phyloP scores from a whole-genome alignment of 768 basidiomycete species.

The Suillus weaverae region DNA sequence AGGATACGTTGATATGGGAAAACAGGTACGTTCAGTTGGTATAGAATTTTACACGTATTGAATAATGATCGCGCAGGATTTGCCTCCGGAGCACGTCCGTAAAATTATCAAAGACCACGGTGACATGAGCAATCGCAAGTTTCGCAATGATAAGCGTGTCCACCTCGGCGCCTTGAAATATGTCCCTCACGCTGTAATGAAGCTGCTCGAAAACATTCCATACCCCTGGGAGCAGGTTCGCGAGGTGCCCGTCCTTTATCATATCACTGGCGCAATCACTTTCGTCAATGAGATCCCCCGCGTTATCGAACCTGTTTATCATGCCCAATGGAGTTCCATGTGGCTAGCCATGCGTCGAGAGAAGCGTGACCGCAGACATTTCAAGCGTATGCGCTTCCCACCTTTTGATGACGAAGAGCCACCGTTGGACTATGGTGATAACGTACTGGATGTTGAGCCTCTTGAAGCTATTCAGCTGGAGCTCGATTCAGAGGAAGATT shows the following conservation, averaged over 20 bases:
- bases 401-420: slow-evolving; percentile 99
- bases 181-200: slow-evolving; percentile 99
- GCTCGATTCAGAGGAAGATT: slow-evolving; percentile 88
- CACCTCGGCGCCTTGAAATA: slow-evolving; percentile 98
- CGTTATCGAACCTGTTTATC: slow-evolving; percentile 96
- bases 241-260: slow-evolving; percentile 97
- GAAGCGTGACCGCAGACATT: slow-evolving; percentile 97
- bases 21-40: slow-evolving; percentile 62
- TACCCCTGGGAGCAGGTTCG: slow-evolving; percentile 99
- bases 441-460: slow-evolving; percentile 96
- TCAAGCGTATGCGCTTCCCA: slow-evolving; percentile 99
- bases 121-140: slow-evolving; percentile 99
- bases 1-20: slow-evolving; percentile 89
- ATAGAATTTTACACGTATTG: slow-evolving; percentile 3
- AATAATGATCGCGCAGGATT: slow-evolving; percentile 53
- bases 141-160: slow-evolving; percentile 98
- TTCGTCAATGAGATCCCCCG: slow-evolving; percentile 99
- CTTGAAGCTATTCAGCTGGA: slow-evolving; percentile 98
- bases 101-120: slow-evolving; percentile 99
- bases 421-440: slow-evolving; percentile 98
- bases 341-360: slow-evolving; percentile 99
- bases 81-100: slow-evolving; percentile 96
- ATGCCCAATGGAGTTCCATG: slow-evolving; percentile 99
- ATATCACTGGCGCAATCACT: slow-evolving; percentile 98
- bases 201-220: slow-evolving; percentile 97